Conservation (phyloP, 2,329 filamentous ascomycete species). For the Sordariomycetes sp. region DNA sequence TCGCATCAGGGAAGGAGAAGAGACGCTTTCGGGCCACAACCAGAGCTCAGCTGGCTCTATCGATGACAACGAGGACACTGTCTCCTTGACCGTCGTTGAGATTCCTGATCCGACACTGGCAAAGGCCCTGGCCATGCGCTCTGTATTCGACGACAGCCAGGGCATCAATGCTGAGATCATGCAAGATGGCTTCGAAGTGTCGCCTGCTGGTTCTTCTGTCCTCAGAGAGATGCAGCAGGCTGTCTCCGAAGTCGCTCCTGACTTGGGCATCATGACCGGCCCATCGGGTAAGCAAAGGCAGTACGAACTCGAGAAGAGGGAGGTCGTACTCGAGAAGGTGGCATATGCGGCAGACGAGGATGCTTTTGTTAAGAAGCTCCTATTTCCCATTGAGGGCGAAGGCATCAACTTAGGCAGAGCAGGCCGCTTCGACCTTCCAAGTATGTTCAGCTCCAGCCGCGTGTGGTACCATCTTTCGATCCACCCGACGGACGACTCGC, state of each 20-base stretch:
- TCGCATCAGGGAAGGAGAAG: conserved; percentile 54
- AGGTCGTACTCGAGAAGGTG: conserved; percentile 78
- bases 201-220: conserved; percentile 68
- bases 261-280: conserved; percentile 67
- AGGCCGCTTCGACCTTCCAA: conserved; percentile 70
- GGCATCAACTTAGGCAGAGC: conserved; percentile 73
- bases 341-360: conserved; percentile 73
- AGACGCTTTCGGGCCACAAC: conserved; percentile 59
- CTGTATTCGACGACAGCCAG: conserved; percentile 83
- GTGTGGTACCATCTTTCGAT: conserved; percentile 92
- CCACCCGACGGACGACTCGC: conserved; percentile 82
- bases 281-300: conserved; percentile 64
- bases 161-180: conserved; percentile 98
- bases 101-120: conserved; percentile 71
- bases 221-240: conserved; percentile 81
- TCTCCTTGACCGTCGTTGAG: conserved; percentile 82
- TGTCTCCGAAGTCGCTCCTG: conserved; percentile 64
- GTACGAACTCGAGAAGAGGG: conserved; percentile 69
- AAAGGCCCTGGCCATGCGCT: conserved; percentile 81
- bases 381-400: conserved; percentile 69
- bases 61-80: conserved; percentile 71
- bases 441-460: conserved; percentile 70
- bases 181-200: conserved; percentile 78
- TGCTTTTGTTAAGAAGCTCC: conserved; percentile 70
- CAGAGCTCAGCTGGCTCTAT: conserved; percentile 53